These are phyloP conservation scores for Phenoliferia sp. DNA, from an alignment of 1,284 basidiomycete species.

Conservation along the genomic window DNA sequence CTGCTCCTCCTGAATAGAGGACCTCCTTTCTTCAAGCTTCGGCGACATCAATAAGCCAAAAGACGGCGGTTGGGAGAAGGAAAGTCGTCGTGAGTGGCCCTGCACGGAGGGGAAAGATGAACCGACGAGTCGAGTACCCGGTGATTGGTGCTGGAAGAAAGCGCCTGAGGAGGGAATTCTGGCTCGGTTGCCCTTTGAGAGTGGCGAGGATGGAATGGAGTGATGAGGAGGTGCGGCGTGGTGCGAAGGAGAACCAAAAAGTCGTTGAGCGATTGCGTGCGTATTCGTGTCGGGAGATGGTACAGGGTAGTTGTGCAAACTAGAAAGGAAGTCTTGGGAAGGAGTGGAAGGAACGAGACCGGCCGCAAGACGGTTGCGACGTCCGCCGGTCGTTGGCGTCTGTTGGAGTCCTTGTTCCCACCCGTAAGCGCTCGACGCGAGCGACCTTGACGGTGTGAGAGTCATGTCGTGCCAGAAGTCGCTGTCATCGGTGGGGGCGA, in stretches of 20 bases:
- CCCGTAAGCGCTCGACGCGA: slow-evolving; percentile 5
- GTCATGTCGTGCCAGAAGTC: slow-evolving; percentile 22
- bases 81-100: background rate
- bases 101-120: background rate
- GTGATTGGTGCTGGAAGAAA: background rate
- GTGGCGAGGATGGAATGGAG: background rate
- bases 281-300: background rate
- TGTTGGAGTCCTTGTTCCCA: background rate
- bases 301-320: background rate
- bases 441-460: slow-evolving; percentile 24
- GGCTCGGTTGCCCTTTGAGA: background rate
- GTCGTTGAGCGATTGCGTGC: background rate
- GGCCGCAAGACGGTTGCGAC: background rate
- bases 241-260: background rate
- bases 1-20: no score
- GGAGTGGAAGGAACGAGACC: background rate
- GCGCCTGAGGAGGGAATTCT: background rate
- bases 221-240: background rate
- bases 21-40: background rate
- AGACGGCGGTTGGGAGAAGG: background rate
- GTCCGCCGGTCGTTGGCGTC: background rate
- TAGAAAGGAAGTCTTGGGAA: slow-evolving; percentile 3
- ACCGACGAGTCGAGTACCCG: background rate
- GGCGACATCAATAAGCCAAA: background rate
- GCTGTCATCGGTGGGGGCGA: background rate